Evolutionary conservation across 352 stramenopile genomes (phyloP).

Genomic region (Lagenidium giganteum): DNA sequence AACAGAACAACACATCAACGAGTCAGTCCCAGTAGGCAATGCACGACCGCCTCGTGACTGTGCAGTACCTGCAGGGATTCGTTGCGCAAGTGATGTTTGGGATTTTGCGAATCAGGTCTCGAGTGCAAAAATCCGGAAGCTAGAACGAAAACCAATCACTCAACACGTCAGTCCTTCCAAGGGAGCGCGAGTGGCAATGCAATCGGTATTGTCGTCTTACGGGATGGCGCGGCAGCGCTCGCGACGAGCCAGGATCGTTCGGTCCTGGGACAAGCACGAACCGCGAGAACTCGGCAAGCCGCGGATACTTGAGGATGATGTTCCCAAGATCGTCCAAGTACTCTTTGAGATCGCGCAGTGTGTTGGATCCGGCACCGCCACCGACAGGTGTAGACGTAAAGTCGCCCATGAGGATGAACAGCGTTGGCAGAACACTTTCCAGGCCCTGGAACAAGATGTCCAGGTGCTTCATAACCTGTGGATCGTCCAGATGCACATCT

Average conservation of each 20-base stretch:
- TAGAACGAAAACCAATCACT: constrained; percentile 12
- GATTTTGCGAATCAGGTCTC: constrained; percentile 59
- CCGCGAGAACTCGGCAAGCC: constrained; percentile 72
- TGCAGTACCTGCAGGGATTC: constrained; percentile 83
- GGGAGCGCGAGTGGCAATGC: background rate
- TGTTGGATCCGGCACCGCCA: constrained; percentile 54
- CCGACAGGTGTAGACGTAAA: constrained; percentile 85
- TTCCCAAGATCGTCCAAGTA: constrained; percentile 87
- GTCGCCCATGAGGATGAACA: constrained; percentile 95
- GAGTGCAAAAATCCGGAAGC: constrained; percentile 65
- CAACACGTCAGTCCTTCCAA: background rate
- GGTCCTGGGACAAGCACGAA: constrained; percentile 92
- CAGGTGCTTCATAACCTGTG: constrained; percentile 86
- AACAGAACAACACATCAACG: background rate
- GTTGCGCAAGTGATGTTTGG: constrained; percentile 81
- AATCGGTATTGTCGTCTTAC: too few species aligned
- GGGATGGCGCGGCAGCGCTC: constrained; percentile 75
- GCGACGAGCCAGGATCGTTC: constrained; percentile 84
- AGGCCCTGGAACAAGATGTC: constrained; percentile 88
- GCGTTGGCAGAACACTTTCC: constrained; percentile 56
- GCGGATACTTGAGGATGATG: constrained; percentile 86
- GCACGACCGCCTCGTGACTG: background rate
- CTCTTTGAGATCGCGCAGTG: constrained; percentile 78
- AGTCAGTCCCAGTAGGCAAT: background rate
- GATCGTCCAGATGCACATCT: constrained; percentile 92